Base-by-base conservation (phyloP, 805 yeast species). In the Saccharomyces kudriavzevii region DNA sequence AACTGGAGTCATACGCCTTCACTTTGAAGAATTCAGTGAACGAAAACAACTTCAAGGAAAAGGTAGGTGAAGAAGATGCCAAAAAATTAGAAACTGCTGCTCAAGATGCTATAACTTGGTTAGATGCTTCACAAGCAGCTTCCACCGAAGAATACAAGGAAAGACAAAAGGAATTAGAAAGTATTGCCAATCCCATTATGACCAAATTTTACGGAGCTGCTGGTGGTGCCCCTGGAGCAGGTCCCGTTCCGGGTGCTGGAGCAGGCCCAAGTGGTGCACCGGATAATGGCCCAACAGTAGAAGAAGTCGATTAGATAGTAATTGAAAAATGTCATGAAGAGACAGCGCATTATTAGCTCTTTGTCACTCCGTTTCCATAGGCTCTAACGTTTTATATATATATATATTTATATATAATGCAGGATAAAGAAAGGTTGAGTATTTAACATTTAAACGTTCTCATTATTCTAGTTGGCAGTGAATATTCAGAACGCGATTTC, bases 161-260 rank as follows among this genome's bases (percentile, higher is more conserved):
- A 77, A 86, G 82, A 80, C 96, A 90, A 80, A 91, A 91, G 85
- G 97, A 90, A 77, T 84, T 91, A 69, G 97, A 92, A 81, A 86
- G 82, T 65, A 80, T 85, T 75, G 96, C 96, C 64, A 91, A 91
- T 82, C 97, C 97, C 74, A 89, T 91, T 77, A 86, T 91, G 89
- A 82, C 89, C 74, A 89, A 91, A 82, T 89, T 94, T 82, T 92
- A 92, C 85, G 94, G 88, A 75, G 90, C 85, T 63, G 96, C 90
- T 73, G 96, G 89, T 74, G 85, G 84, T 61, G 84, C 86, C 68
- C 87, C 81, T 63, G 89, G 81, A 65, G 75, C 76, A 60, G 86
- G 84, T 4, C 43, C 43, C 11, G 43, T 35, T 17, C 43, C 43
- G 8, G 59, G 59, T 65, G 78, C 77, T 58, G 84, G 83, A 67